Evolutionary conservation across 2,329 filamentous ascomycete genomes (phyloP).

Genomic region (Fusarium concolor): DNA sequence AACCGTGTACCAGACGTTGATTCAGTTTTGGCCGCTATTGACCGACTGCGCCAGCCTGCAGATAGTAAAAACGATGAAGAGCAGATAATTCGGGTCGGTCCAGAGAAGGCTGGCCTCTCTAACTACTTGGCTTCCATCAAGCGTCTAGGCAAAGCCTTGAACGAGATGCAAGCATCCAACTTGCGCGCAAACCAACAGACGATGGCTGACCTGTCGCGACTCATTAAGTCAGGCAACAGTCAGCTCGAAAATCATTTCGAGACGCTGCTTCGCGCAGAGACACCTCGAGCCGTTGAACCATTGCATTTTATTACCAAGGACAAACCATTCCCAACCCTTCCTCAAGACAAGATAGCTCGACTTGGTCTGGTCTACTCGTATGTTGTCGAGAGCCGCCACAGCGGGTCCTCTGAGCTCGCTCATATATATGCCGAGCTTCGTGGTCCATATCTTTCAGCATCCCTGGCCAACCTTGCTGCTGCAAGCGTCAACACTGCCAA

Average conservation of each 20-base stretch:
- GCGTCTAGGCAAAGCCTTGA: slow-evolving; percentile 85
- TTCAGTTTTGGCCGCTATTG: slow-evolving; percentile 85
- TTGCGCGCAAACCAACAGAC: slow-evolving; percentile 92
- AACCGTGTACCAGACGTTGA: slow-evolving; percentile 75
- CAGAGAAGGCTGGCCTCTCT: slow-evolving; percentile 81
- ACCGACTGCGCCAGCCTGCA: slow-evolving; percentile 87
- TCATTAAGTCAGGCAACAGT: slow-evolving; percentile 82
- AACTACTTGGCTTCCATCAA: slow-evolving; percentile 92
- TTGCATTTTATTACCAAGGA: slow-evolving; percentile 93
- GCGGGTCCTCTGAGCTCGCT: slow-evolving; percentile 70
- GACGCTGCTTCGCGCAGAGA: slow-evolving; percentile 78
- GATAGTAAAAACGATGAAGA: slow-evolving; percentile 94
- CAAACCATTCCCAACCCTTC: slow-evolving; percentile 82
- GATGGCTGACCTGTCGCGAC: slow-evolving; percentile 79
- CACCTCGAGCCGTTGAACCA: slow-evolving; percentile 84
- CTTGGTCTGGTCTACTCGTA: slow-evolving; percentile 83
- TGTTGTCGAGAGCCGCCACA: slow-evolving; percentile 70
- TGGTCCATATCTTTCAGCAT: slow-evolving; percentile 85
- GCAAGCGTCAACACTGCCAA: slow-evolving; percentile 87
- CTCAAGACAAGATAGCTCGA: slow-evolving; percentile 79
- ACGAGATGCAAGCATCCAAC: slow-evolving; percentile 89
- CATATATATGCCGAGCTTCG: slow-evolving; percentile 88
- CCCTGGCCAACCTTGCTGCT: slow-evolving; percentile 85
- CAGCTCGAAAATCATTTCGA: slow-evolving; percentile 89
- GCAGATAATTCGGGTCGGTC: slow-evolving; percentile 88